A percentile compares a stretch with the other conserved stretches of the same genome.
These are phyloP conservation scores for Tolypocladium sp. DNA, from an alignment of 2,329 filamentous ascomycete genomes.

Conservation along the genomic window DNA sequence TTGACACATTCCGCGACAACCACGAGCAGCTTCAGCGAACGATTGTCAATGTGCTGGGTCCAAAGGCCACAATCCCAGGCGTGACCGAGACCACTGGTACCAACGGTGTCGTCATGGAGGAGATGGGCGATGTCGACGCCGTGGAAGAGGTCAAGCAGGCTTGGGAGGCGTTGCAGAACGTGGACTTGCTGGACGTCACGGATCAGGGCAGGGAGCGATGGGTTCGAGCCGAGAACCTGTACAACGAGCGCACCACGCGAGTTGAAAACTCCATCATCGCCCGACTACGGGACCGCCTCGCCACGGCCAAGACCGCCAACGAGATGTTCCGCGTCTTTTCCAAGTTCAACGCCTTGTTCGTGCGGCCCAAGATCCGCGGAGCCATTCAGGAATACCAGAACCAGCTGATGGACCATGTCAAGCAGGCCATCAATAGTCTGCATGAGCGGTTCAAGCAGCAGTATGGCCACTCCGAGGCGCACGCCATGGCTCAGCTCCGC, in stretches of 20 bases:
- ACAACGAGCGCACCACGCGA: conserved; percentile 93
- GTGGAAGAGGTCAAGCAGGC: conserved; percentile 93
- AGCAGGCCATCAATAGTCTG: conserved; percentile 84
- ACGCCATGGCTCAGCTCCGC: conserved; percentile 94
- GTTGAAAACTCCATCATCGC: conserved; percentile 99
- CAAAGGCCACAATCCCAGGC: conserved; percentile 51
- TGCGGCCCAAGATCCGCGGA: conserved; percentile 96
- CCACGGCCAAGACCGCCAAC: conserved; percentile 92
- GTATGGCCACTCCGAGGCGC: conserved; percentile 95
- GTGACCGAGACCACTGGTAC: conserved; percentile 39
- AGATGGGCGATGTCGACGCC: conserved; percentile 94
- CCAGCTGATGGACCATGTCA: conserved; percentile 95
- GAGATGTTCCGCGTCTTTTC: conserved; percentile 99
- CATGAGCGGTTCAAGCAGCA: conserved; percentile 98
- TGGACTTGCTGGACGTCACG: conserved; percentile 89
- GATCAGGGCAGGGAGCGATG: conserved; percentile 83
- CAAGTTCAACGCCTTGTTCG: conserved; percentile 98
- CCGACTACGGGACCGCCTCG: conserved; percentile 79
- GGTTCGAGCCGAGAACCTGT: conserved; percentile 89
- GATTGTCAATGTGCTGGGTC: conserved; percentile 91
- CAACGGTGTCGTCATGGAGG: conserved; percentile 70
- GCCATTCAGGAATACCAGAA: conserved; percentile 98
- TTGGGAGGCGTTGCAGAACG: conserved; percentile 87
- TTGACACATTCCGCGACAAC: conserved; percentile 89
- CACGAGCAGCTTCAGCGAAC: conserved; percentile 96